A percentile compares a stretch with the other conserved stretches of the same genome.
These are phyloP conservation scores for Naganishia kalamii DNA, from an alignment of 768 basidiomycete species.

Conservation along the genomic window DNA sequence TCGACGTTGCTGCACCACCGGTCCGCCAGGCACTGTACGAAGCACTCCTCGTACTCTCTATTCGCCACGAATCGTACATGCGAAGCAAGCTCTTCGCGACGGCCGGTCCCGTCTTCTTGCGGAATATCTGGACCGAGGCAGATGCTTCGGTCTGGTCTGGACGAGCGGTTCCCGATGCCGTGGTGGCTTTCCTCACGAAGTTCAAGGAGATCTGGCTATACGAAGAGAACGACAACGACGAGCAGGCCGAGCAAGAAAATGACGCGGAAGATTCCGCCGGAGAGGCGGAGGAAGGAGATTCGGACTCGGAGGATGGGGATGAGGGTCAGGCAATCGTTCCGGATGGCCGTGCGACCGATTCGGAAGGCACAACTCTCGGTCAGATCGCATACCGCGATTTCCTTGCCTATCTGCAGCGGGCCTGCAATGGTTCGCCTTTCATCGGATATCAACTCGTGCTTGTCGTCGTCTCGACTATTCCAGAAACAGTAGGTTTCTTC, in stretches of 20 bases:
- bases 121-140: conserved; percentile 65
- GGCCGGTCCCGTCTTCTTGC: conserved; percentile 52
- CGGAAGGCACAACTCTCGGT: conserved; percentile 37
- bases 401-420: conserved; percentile 59
- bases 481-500: conserved; percentile 52
- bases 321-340: conserved; percentile 28
- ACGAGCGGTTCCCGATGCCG: conserved; percentile 13
- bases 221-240: conserved; percentile 23
- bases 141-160: conserved; percentile 60
- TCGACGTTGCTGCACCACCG: conserved; percentile 50
- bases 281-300: conserved; percentile 47
- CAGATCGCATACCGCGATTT: conserved; percentile 61
- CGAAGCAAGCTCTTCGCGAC: conserved; percentile 6
- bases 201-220: conserved; percentile 63
- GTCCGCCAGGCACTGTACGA: conserved; percentile 69
- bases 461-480: conserved; percentile 74
- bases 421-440: conserved; percentile 22
- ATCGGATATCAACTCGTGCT: conserved; percentile 66
- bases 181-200: conserved; percentile 48
- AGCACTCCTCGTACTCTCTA: conserved; percentile 44
- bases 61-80: background rate
- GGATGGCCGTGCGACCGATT: conserved; percentile 9
- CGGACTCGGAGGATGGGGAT: conserved; percentile 47
- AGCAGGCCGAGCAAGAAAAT: conserved; percentile 29
- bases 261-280: conserved; percentile 21